Conservation (phyloP, 495 filamentous ascomycete species). For the Filosporella fistucella region DNA sequence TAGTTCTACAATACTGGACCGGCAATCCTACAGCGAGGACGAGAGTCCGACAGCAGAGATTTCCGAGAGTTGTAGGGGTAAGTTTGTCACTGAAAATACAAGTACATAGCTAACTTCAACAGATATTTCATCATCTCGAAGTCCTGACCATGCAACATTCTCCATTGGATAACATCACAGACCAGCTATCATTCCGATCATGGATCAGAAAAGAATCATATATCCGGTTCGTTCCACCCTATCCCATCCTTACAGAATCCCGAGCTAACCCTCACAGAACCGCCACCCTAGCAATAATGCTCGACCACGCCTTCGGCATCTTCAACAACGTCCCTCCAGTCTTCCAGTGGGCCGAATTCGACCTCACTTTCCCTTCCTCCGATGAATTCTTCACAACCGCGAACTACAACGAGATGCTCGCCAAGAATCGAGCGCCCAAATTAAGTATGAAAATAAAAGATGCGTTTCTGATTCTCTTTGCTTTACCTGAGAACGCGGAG, state of each 20-base stretch:
- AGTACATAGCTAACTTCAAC: not conserved
- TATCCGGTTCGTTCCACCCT: slow-evolving; percentile 12
- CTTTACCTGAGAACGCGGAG: not conserved
- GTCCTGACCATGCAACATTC: slow-evolving; percentile 16
- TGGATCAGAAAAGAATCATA: slow-evolving; percentile 21
- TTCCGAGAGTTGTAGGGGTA: slow-evolving; percentile 19
- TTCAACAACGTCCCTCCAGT: slow-evolving; percentile 25
- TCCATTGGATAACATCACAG: slow-evolving; percentile 10
- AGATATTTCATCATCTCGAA: slow-evolving; percentile 22
- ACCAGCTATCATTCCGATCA: slow-evolving; percentile 13
- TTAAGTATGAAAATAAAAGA: slow-evolving; percentile 20
- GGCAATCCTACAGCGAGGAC: slow-evolving; percentile 19
- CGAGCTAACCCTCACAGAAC: no score
- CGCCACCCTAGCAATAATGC: slow-evolving; percentile 17
- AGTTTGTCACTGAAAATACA: not conserved
- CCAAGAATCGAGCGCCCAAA: not conserved
- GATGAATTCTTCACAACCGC: slow-evolving; percentile 18
- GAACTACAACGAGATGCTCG: slow-evolving; percentile 16
- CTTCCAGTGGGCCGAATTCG: slow-evolving; percentile 24
- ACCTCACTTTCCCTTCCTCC: slow-evolving; percentile 18
- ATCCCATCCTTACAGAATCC: no score
- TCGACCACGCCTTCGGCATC: slow-evolving; percentile 24
- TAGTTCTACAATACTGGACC: slow-evolving; percentile 25
- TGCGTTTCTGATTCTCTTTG: slow-evolving; percentile 18
- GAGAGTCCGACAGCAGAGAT: slow-evolving; percentile 23